Base-by-base conservation (phyloP, 768 basidiomycete species). In the Nevesoporus exiguus region DNA sequence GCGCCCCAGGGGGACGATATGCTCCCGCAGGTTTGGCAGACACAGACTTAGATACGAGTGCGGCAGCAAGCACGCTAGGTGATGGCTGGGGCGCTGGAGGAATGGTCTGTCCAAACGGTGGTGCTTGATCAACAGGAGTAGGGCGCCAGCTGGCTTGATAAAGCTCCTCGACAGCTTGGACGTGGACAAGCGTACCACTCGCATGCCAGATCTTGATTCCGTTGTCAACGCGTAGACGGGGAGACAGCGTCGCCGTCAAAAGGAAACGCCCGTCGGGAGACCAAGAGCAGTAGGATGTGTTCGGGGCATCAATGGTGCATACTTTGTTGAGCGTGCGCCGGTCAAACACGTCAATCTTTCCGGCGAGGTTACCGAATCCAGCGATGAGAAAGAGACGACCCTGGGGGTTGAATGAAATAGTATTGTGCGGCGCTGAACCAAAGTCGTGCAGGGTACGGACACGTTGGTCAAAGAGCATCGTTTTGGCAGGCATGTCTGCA, bases 121-220 rank as follows among this genome's bases (percentile, higher is more conserved):
- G 82, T 13, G 80, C 80, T 17, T 76, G 75, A 39, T 88, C 88
- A 14, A 87, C 74, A 21, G 81, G 81, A 0, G 77, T 80, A 9
- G 93, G 93, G 30, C 90, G 76, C 94, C 93, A 96, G 1, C 82
- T 76, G 0, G 82, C 79, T 72, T 97, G 93, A 71, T 98, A 98
- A 14, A 97, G 80, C 67, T 98, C 96, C 4, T 97, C 93, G 50
- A 84, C 72, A 44, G 76, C 65, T 67, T 97, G 92, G 19, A 89
- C 75, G 58, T 98, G 93, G 50, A 97, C 66, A n/a, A 98, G 80
- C 1, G 84, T 79, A 9, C 97, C 95, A 0, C 85, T 80, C 69
- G 91, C 94, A 69, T 96, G 94, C 90, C 88, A 98, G 56, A 99
- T 79, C 75, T 95, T 97, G 71, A 98, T 84, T 1, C 95, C 94